Conservation (phyloP, 495 filamentous ascomycete genomes). For the Parachaetomium inaequale region DNA sequence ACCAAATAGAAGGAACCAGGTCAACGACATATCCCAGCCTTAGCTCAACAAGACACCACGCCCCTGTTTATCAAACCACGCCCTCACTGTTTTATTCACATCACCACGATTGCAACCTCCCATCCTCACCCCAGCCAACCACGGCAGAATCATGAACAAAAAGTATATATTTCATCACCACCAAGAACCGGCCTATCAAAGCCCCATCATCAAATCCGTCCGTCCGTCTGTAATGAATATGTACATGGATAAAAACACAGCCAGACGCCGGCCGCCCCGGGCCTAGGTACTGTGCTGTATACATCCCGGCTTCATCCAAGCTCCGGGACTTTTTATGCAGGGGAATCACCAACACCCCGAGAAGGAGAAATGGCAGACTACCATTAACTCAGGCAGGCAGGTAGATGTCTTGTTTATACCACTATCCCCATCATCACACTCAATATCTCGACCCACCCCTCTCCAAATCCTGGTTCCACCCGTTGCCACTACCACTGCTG, state of each 20-base stretch:
- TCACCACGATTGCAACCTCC: too few relatives aligned
- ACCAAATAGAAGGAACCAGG: too few relatives aligned
- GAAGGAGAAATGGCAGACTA: neutral
- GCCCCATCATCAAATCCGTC: neutral
- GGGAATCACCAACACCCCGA: neutral
- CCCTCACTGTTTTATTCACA: too few relatives aligned
- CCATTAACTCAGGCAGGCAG: neutral
- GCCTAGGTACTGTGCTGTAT: neutral
- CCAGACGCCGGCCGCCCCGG: neutral
- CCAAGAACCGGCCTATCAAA: neutral
- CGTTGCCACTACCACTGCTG: neutral
- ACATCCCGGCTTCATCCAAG: neutral
- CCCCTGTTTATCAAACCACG: too few relatives aligned
- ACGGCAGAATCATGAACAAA: neutral
- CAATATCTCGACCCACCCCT: constrained; percentile 11
- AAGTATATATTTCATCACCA: neutral
- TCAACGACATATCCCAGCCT: too few relatives aligned
- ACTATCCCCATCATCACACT: neutral
- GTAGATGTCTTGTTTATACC: neutral
- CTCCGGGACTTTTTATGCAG: neutral
- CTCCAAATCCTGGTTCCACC: constrained; percentile 16
- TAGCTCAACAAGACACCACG: too few relatives aligned
- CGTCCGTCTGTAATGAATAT: neutral
- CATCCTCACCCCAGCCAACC: too few relatives aligned
- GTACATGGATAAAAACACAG: neutral